Base-by-base conservation (phyloP, 495 filamentous ascomycete genomes). In the Niebla homalea region DNA sequence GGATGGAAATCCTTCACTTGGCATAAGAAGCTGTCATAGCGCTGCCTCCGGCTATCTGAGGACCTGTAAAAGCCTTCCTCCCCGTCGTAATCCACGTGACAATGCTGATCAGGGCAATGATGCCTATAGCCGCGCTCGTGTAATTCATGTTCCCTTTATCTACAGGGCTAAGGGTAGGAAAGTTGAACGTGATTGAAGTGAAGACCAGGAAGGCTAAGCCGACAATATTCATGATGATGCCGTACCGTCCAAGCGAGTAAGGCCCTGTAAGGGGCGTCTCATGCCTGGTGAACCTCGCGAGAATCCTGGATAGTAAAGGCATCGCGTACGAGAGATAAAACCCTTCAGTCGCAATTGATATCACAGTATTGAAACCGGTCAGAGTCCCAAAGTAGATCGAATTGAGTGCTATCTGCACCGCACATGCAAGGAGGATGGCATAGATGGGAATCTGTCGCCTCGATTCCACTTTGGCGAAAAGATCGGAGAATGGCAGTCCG, bases 321-420 rank as follows among this genome's bases (percentile, higher is more conserved):
- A 77, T 72, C 6, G 75, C 74, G 53, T 80, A 79, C 6, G 76
- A 79, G 14, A 78, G 60, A 57, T 79, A 80, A 53, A 80, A 79
- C 2, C 76, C 76, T 57, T 75, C 69, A 0, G 75, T 78, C 0
- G 75, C 64, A 43, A 78, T 78, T 1, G 71, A 66, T 45, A 77
- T 73, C 14, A 78, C 71, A 0, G 75, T 79, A 44, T 74, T 67
- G 51, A 80, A 78, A 0, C 76, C 75, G 1, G 75, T 78, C 15
- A 70, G 62, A 5, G 72, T 77, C 1, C 75, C 74, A 50, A 78
- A 78, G 45, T 78, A 76, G 48, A 79, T 78, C 22, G 71, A 67
- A 50, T 73, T 71, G 36, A 79, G 67, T 0, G 72, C 74, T 43
- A 76, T 57, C 53, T 78, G 76, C n/a, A 78, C 68, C 3, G 61